phyloP scores from a whole-genome alignment of 1,284 basidiomycete genomes.

The Ustilago hordei region DNA sequence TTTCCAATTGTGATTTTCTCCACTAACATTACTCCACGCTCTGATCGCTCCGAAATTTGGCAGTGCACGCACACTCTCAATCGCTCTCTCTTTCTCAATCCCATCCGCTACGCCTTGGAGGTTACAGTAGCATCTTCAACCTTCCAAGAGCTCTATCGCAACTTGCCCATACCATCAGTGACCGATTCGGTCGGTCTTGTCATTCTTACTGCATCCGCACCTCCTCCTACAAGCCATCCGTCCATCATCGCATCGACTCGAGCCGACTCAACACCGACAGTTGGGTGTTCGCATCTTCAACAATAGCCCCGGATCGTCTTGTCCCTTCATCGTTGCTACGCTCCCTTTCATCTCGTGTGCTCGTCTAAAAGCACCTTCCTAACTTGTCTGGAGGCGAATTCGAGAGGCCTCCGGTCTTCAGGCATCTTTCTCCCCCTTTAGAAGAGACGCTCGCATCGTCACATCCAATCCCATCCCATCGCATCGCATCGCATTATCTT shows the following conservation, averaged over 20 bases:
- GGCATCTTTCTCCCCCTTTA: too few relatives aligned
- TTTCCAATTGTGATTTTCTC: neutral
- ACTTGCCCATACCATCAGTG: neutral
- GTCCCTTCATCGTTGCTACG: neutral
- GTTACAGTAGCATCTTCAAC: neutral
- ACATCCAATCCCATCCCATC: neutral
- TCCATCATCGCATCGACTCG: neutral
- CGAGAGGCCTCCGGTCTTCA: neutral
- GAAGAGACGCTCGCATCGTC: neutral
- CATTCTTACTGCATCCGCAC: neutral
- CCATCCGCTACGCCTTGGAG: slow-evolving; percentile 1
- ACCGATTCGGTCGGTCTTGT: neutral
- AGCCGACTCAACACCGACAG: neutral
- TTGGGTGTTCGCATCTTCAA: neutral
- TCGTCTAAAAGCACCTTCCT: neutral
- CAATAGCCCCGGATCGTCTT: neutral
- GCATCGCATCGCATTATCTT: neutral
- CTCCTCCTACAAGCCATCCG: neutral
- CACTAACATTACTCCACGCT: slow-evolving; percentile 3
- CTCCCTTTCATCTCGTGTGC: neutral
- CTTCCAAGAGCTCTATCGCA: neutral
- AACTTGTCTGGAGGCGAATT: neutral
- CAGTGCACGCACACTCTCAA: neutral
- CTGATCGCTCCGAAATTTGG: neutral
- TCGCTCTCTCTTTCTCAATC: neutral